phyloP scores from a whole-genome alignment of 306 rosid species.

The Adenanthera pavonina region DNA sequence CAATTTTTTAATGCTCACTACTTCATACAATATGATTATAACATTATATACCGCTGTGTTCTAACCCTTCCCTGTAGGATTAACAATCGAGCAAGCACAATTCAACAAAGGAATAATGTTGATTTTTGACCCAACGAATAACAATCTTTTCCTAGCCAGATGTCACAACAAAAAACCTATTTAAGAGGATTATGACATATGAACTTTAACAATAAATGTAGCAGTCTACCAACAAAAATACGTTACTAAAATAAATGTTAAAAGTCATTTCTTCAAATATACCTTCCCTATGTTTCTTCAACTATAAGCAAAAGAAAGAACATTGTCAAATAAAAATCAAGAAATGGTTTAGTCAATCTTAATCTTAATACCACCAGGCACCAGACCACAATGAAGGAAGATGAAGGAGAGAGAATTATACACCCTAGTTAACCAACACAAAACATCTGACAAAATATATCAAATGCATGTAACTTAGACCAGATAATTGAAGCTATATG shows the following conservation, averaged over 20 bases:
- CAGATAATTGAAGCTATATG: constrained; percentile 10
- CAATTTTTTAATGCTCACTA: neutral
- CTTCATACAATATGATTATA: neutral
- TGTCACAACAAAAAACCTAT: constrained; percentile 8
- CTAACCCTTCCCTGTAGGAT: neutral
- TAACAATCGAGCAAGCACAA: neutral
- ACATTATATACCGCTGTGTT: neutral
- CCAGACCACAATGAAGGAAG: neutral
- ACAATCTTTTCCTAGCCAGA: neutral
- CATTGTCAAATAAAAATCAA: constrained; percentile 5
- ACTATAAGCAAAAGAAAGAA: constrained; percentile 16
- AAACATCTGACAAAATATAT: neutral
- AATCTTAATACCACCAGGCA: neutral
- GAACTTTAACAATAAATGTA: neutral
- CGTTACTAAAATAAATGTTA: neutral
- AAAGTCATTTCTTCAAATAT: neutral
- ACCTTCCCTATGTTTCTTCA: constrained; percentile 1
- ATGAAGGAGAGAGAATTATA: neutral
- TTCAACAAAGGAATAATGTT: neutral
- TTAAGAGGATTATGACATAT: constrained; percentile 15
- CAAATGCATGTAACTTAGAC: neutral
- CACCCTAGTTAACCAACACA: constrained; percentile 7
- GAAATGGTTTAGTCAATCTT: neutral
- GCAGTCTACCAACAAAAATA: constrained; percentile 6
- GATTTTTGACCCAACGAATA: neutral